Conservation (phyloP, 1,139 yeast genomes). For the Debaryomyces robertsiae region DNA sequence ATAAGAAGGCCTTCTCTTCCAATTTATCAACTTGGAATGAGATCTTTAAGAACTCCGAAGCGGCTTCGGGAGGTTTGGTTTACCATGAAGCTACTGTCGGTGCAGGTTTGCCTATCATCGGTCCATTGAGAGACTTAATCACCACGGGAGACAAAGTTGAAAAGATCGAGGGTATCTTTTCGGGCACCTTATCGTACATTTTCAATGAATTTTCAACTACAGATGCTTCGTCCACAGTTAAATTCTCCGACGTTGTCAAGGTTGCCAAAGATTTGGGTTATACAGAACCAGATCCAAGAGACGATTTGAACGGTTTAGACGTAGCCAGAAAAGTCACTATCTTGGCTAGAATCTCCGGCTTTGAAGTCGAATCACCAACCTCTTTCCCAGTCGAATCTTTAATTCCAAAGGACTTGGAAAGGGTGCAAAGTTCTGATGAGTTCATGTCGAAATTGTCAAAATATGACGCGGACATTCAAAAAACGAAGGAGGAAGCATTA, state of each 20-base stretch:
- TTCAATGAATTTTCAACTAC: conserved; percentile 88
- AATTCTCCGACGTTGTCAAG: conserved; percentile 86
- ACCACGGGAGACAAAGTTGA: conserved; percentile 90
- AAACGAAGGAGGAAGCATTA: conserved; percentile 78
- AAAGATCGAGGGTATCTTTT: conserved; percentile 92
- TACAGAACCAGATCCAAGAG: conserved; percentile 99
- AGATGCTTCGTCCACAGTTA: conserved; percentile 54
- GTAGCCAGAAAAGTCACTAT: conserved; percentile 98
- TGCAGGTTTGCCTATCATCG: conserved; percentile 93
- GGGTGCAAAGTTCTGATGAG: conserved; percentile 71
- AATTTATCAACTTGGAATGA: conserved; percentile 73
- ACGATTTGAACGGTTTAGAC: conserved; percentile 94
- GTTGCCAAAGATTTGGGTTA: conserved; percentile 90
- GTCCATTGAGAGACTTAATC: conserved; percentile 83
- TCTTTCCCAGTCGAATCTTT: conserved; percentile 95
- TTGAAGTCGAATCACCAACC: conserved; percentile 82
- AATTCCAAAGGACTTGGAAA: conserved; percentile 84
- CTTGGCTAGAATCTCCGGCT: conserved; percentile 88
- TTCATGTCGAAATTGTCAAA: conserved; percentile 79
- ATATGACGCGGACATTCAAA: conserved; percentile 77
- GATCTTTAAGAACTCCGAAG: conserved; percentile 58
- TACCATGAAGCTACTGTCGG: conserved; percentile 99
- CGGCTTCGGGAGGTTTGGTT: conserved; percentile 70
- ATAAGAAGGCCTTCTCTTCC: conserved; percentile 95
- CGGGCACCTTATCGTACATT: conserved; percentile 95